phyloP scores from a whole-genome alignment of 441 rosid species.

The Adansonia rubrostipa region DNA sequence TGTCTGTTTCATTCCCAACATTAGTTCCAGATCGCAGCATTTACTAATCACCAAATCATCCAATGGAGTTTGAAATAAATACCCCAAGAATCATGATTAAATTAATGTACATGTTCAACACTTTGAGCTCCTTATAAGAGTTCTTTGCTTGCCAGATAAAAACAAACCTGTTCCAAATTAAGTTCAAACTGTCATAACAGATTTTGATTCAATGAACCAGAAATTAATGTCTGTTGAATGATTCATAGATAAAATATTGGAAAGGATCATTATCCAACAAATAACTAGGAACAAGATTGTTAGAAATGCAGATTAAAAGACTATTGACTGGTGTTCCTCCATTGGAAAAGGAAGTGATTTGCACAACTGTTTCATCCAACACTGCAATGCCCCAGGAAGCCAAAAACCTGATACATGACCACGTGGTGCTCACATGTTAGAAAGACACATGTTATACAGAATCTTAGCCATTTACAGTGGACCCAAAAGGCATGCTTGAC shows the following conservation, averaged over 20 bases:
- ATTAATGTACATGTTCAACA: too few relatives aligned
- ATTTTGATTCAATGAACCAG: neutral
- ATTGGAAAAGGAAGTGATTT: neutral
- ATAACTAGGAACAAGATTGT: neutral
- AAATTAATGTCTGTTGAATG: neutral
- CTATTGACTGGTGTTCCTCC: neutral
- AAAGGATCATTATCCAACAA: neutral
- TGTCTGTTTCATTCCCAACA: too few relatives aligned
- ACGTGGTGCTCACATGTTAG: neutral
- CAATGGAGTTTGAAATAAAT: too few relatives aligned
- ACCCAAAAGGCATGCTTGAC: conserved; percentile 5
- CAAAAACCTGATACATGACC: neutral
- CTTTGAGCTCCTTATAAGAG: too few relatives aligned
- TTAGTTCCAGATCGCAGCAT: too few relatives aligned
- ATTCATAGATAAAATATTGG: neutral
- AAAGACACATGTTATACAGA: conserved; percentile 3
- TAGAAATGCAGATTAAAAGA: neutral
- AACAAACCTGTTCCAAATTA: neutral
- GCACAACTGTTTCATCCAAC: neutral
- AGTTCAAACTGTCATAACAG: neutral
- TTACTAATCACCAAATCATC: too few relatives aligned
- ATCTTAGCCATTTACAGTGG: conserved; percentile 20
- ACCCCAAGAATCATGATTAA: too few relatives aligned
- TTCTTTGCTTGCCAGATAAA: neutral
- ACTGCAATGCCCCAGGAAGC: neutral